Base-by-base conservation (phyloP, 2,329 filamentous ascomycete species). In the Chrysosporium queenslandicum region DNA sequence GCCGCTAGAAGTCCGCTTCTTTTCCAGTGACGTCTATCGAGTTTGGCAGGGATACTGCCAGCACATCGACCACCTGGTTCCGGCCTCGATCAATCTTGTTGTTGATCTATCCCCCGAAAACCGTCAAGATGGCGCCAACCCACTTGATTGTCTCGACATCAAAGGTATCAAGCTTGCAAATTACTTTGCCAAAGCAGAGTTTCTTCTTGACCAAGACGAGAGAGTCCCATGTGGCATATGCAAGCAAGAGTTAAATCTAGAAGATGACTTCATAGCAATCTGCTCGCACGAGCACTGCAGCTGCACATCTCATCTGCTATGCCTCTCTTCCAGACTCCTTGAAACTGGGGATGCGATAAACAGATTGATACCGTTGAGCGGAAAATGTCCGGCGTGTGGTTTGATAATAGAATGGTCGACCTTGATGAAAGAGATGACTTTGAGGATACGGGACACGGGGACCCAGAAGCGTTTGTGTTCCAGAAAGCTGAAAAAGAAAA, bases 1-100 rank as follows among this genome's bases (percentile, higher is more conserved):
- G 91, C 91, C 91, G 18, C 73, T 98, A 50, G 79, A 79, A 50
- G 65, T 96, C 43, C 82, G 86, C 21, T 91, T 97, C 67, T 91
- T 95, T 59, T 75, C 76, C 1, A 70, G 73, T 2, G 86, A 91
- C 54, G 82, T 87, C 0, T 77, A 85, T 60, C 70, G 70, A 18
- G 75, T 77, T 1, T 97, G 91, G 91, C 65, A 75, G 16, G 73
- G 68, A 46, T 82, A 78, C 74, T 75, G 74, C 41, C 68, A 72
- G 2, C 66, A 74, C 1, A 73, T 76, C 2, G 66, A 74, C 46
- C 73, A 75, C 46, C 63, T 71, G 27, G 59, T 81, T 11, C 71
- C 74, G 20, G 60, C 64, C 9, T 72, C 71, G 2, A 67, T 87
- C 11, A 64, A 66, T n/a, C 70, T 87, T 1, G 61, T 76, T 9